Conservation (phyloP, 208 protist species). For the Crithidia sp. region DNA sequence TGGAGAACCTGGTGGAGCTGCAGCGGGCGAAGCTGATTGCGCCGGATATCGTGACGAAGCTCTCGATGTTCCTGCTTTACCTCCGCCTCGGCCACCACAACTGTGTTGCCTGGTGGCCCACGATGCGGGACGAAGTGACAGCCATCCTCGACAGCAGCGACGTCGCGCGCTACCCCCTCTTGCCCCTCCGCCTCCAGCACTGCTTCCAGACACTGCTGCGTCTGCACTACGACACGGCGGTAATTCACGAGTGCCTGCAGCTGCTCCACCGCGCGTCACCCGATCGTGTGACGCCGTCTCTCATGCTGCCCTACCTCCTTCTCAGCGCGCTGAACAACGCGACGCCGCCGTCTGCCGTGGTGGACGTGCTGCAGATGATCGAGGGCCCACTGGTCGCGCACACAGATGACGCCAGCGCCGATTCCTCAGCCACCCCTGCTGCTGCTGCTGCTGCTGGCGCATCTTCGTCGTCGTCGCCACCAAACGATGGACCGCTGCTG, state of each 20-base stretch:
- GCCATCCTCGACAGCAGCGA: constrained; percentile 30
- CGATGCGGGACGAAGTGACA: constrained; percentile 60
- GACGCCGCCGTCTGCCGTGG: constrained; percentile 53
- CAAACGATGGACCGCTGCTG: constrained; percentile 39
- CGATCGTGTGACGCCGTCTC: constrained; percentile 49
- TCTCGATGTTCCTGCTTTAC: constrained; percentile 88
- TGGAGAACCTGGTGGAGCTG: constrained; percentile 82
- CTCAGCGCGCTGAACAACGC: constrained; percentile 70
- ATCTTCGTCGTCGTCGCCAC: neutral
- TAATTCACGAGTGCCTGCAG: constrained; percentile 73
- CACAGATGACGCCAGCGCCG: neutral
- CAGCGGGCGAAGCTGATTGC: constrained; percentile 58
- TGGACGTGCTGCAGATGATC: constrained; percentile 53
- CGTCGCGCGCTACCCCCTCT: constrained; percentile 54
- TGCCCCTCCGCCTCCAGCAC: constrained; percentile 76
- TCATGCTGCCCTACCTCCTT: constrained; percentile 79
- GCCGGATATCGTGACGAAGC: constrained; percentile 75
- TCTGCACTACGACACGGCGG: constrained; percentile 64
- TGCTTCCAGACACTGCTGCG: constrained; percentile 85
- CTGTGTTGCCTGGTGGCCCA: constrained; percentile 61
- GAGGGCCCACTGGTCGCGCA: constrained; percentile 15
- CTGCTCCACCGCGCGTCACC: constrained; percentile 48
- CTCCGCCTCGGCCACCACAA: constrained; percentile 73
- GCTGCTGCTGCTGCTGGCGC: neutral
- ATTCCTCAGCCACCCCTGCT: neutral